Evolutionary conservation across 2,329 filamentous ascomycete genomes (phyloP).

Genomic region (Hypoxylon sp.): DNA sequence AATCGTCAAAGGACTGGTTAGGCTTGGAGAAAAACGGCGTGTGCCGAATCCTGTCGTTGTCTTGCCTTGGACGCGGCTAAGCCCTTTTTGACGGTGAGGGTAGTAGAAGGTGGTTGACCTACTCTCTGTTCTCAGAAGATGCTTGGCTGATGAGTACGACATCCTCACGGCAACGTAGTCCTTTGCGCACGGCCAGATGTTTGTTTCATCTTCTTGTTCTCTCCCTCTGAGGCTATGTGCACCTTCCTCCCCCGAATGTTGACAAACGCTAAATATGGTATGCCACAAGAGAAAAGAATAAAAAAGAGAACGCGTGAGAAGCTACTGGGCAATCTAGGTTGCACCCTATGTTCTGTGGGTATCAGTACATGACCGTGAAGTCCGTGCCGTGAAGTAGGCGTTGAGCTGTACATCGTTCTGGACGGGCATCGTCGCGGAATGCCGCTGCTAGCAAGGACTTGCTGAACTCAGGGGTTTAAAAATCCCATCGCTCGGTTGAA

Average conservation of each 20-base stretch:
- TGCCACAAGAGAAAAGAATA: conserved; percentile 22
- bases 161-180: neutral
- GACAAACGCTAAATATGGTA: conserved; percentile 25
- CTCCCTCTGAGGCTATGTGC: neutral
- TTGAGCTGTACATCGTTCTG: conserved; percentile 1
- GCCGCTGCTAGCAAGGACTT: conserved; percentile 3
- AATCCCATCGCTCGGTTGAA: conserved; percentile 12
- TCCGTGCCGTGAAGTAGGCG: conserved; percentile 1
- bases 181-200: neutral
- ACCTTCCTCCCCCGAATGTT: neutral
- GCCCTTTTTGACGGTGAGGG: neutral
- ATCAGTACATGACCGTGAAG: conserved; percentile 32
- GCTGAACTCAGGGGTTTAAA: neutral
- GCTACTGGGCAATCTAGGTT: conserved; percentile 34
- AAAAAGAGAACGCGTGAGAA: conserved; percentile 8
- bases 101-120: neutral
- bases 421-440: conserved; percentile 3
- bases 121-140: neutral
- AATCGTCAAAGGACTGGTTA: no score
- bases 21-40: no score
- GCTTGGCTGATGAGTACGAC: neutral
- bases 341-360: conserved; percentile 36
- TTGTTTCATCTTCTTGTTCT: neutral
- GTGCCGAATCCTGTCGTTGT: neutral
- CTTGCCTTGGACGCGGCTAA: neutral